Evolutionary conservation across 208 protist species (phyloP), one percentile per base, ranked within the genome.

Genomic region (Trypanosomatidae sp.): DNA sequence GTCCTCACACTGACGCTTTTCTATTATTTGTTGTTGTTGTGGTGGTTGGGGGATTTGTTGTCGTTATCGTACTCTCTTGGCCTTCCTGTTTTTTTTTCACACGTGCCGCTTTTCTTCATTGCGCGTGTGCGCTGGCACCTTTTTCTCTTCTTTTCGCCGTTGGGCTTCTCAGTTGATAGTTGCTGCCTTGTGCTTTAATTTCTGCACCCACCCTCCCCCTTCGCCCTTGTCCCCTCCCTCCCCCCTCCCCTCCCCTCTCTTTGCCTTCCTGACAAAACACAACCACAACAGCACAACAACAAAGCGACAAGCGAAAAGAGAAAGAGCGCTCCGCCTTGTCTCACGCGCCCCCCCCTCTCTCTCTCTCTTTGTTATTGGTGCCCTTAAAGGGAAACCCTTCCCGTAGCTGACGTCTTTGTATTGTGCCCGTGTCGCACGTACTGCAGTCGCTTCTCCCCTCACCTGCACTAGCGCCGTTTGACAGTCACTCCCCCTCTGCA

Each of bases 61-160:
- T 49, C 13, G 46, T 17, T 19, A 49, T 19, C 46, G 46, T 17
- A 19, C 46, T 49, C 46, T 49, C 46, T 39, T 39, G 0, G 36
- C 36, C 58, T 28, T 19, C 36, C 15, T 28, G 25, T 46, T 73
- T 69, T 71, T 71, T 71, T 72, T 53, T 76, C 25, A 65, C 59
- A 15, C 15, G 19, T 41, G 58, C 25, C 58, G 58, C 58, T 8
- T 41, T 39, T 39, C 36, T 39, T 39, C 36, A 39, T 39, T 39
- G 36, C 36, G 36, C 36, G 36, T 39, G 36, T 39, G 36, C 36
- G 36, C 36, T 39, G 36, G 36, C 36, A 39, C 30, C 30, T 22
- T 19, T 62, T 22, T 30, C 58, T 6, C 58, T 30, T 39, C 13
- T 28, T 8, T 30, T 62, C 2, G 58, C 30, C 39, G 50, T 7